phyloP scores from a whole-genome alignment of 2,329 filamentous ascomycete species.

The Fusarium subglutinans region DNA sequence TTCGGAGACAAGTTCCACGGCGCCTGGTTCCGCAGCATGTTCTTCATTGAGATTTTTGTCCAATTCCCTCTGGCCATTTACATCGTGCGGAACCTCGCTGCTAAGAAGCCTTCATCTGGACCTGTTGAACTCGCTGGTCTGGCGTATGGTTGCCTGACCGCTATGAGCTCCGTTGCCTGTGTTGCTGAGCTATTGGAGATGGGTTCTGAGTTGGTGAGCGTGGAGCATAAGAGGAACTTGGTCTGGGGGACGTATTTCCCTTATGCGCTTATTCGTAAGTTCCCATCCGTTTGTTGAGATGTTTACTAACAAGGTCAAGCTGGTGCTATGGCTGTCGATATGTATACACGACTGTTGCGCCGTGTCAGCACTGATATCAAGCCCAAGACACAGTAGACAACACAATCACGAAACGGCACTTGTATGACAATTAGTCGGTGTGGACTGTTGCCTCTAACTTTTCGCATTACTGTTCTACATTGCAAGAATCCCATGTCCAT shows the following conservation, averaged over 20 bases:
- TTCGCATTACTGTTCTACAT: constrained; percentile 25
- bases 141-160: constrained; percentile 61
- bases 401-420: neutral
- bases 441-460: constrained; percentile 9
- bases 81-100: constrained; percentile 54
- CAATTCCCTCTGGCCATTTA: constrained; percentile 62
- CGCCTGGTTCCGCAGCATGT: constrained; percentile 62
- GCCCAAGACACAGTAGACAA: constrained; percentile 51
- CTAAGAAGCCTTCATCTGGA: constrained; percentile 48
- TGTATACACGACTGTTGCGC: constrained; percentile 61
- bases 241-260: constrained; percentile 61
- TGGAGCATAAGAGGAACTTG: constrained; percentile 56
- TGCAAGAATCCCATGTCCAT: constrained; percentile 21
- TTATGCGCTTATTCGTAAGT: constrained; percentile 64
- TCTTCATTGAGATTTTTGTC: constrained; percentile 60
- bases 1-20: constrained; percentile 52
- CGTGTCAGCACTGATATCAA: constrained; percentile 50
- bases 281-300: accelerated
- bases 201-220: constrained; percentile 56
- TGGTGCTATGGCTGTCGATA: constrained; percentile 60
- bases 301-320: constrained; percentile 50
- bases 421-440: constrained; percentile 12
- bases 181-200: constrained; percentile 61
- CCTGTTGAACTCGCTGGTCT: constrained; percentile 60
- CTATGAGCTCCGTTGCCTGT: constrained; percentile 61